Evolutionary conservation across 441 rosid species (phyloP).

Genomic region (Arabidopsis hybrid): DNA sequence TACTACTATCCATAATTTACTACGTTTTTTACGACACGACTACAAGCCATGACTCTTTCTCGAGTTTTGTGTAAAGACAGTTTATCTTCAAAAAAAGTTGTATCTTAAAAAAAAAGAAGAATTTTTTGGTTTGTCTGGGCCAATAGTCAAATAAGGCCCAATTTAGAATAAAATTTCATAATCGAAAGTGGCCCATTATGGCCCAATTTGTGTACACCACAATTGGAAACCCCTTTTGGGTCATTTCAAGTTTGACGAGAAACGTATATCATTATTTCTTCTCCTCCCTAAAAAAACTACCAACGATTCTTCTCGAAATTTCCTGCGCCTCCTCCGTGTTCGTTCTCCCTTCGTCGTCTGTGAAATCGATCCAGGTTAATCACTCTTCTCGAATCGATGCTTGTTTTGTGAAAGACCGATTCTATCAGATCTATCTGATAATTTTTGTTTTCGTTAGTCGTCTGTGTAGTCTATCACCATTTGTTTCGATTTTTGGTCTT

Average conservation of each 20-base stretch:
- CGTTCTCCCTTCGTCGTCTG: conserved; percentile 33
- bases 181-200: neutral
- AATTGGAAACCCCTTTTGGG: conserved; percentile 1
- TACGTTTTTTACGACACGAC: too few species aligned
- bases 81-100: too few species aligned
- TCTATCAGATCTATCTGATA: conserved; percentile 19
- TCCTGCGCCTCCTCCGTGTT: conserved; percentile 20
- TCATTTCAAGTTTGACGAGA: neutral
- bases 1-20: too few species aligned
- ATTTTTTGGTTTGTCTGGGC: too few species aligned
- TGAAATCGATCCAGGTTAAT: conserved; percentile 31
- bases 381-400: neutral
- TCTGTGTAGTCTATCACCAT: neutral
- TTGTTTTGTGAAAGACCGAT: neutral
- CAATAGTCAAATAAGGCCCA: neutral
- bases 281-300: neutral
- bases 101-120: too few species aligned
- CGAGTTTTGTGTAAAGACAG: neutral
- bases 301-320: conserved; percentile 5
- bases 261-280: neutral
- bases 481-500: neutral
- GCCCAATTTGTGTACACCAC: neutral
- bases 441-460: neutral
- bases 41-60: neutral
- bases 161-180: neutral